A percentile compares a stretch with the other conserved stretches of the same genome.
These are phyloP conservation scores for Trametes pubescens DNA, from an alignment of 1,284 basidiomycete genomes.

Conservation along the genomic window DNA sequence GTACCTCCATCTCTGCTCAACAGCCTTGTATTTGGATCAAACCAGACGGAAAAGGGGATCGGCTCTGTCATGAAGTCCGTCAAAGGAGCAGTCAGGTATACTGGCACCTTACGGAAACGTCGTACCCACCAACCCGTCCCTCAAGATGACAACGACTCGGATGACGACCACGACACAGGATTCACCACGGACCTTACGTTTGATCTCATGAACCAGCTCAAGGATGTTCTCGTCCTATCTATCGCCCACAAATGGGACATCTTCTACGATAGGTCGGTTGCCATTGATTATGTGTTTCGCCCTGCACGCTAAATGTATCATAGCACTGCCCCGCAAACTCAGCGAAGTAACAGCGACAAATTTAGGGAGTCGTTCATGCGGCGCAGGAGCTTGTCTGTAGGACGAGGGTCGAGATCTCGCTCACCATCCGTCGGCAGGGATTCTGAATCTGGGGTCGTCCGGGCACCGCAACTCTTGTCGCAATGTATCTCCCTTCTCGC, in stretches of 20 bases:
- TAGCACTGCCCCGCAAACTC: constrained; percentile 23
- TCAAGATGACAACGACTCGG: constrained; percentile 56
- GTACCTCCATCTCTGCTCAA: constrained; percentile 61
- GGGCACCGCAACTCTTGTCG: constrained; percentile 59
- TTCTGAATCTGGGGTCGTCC: constrained; percentile 37
- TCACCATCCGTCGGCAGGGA: constrained; percentile 61
- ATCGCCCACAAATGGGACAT: constrained; percentile 66
- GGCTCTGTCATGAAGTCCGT: constrained; percentile 54
- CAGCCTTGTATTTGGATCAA: constrained; percentile 39
- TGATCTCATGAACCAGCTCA: constrained; percentile 67
- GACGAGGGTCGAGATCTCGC: constrained; percentile 51
- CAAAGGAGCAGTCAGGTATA: constrained; percentile 53
- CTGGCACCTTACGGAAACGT: constrained; percentile 38
- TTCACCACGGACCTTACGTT: constrained; percentile 70
- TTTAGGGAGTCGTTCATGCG: constrained; percentile 32
- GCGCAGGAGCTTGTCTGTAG: constrained; percentile 26
- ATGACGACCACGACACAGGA: constrained; percentile 50
- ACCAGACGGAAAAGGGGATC: constrained; percentile 44
- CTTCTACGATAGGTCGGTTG: constrained; percentile 53
- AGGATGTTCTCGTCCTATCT: constrained; percentile 65
- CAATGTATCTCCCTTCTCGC: constrained; percentile 68
- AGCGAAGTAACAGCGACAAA: constrained; percentile 27
- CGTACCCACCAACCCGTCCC: constrained; percentile 28
- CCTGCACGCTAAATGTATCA: not conserved
- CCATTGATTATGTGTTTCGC: not conserved